Conservation (phyloP, 1,284 basidiomycete species). For the Exobasidium rhododendri region DNA sequence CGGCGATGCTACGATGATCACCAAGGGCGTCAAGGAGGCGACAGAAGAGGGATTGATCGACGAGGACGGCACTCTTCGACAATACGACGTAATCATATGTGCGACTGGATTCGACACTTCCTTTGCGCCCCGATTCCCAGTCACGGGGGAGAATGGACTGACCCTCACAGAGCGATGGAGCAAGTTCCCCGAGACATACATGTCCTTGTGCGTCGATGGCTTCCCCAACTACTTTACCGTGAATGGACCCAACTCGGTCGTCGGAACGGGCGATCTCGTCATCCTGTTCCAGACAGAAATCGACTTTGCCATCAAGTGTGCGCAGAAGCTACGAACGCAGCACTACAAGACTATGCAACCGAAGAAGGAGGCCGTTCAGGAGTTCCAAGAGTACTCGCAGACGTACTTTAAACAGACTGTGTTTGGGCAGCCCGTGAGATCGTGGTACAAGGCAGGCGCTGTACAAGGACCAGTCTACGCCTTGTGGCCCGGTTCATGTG, state of each 20-base stretch:
- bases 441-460: background rate
- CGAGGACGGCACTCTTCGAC: background rate
- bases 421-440: background rate
- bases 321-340: background rate
- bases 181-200: background rate
- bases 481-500: background rate
- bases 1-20: background rate
- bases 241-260: background rate
- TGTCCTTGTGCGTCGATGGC: background rate
- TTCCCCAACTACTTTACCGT: conserved; percentile 6
- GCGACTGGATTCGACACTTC: conserved; percentile 3
- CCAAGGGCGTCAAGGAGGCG: background rate
- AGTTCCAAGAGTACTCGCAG: conserved; percentile 4
- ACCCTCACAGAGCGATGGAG: background rate
- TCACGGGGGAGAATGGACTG: background rate
- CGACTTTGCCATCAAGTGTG: background rate
- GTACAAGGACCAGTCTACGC: background rate
- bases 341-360: background rate
- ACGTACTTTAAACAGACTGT: conserved; percentile 8
- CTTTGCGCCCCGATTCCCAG: background rate
- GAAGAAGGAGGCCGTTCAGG: background rate
- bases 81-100: conserved; percentile 3
- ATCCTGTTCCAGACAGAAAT: conserved; percentile 1
- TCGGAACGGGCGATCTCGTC: conserved; percentile 1
- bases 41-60: background rate